Evolutionary conservation across 2,329 filamentous ascomycete genomes (phyloP), one percentile per base, ranked within the genome.

Genomic region (Fusarium camptoceras): DNA sequence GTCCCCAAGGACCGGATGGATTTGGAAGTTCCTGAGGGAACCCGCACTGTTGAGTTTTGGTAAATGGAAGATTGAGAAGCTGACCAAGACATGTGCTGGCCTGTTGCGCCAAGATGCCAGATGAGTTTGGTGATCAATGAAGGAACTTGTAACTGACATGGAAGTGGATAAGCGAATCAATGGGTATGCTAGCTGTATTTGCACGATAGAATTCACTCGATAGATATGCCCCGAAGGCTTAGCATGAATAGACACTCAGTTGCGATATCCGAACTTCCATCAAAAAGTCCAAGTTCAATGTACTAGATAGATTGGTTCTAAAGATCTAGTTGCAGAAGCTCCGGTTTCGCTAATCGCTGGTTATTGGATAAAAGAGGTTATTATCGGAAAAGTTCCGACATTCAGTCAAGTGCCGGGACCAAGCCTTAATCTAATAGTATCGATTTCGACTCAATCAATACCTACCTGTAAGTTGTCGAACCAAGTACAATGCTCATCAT

Each of bases 21-120:
- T 9, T 65, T 79, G 18, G 37, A 55, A 14, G 31, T 67, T 9
- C 78, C 78, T 1, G 68, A 73, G 9, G 70, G 69, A 2, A 77
- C 78, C 42, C 39, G 58, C 24, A 59, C 72, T 1, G 63, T 77
- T 24, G 60, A 68, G 5, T 79, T 79, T 47, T 79, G 78, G 78
- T 79, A 58, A 68, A 41, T n/a, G 27, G 25, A 14, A 15, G 1
- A 16, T 39, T n/a, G 53, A 42, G 51, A 47, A 18, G 6, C 25
- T 28, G 28, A 34, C 46, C 28, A 47, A 11, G 16, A 34, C 18
- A 51, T 27, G 22, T 14, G 16, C 31, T 22, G 27, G n/a, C 24
- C 20, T 27, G 31, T 22, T 27, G 22, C 25, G 7, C 20, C 16
- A 27, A 20, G 7, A 28, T 28, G 14, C 12, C 34, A 37, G 28